These are phyloP conservation scores for Kwoniella shivajii DNA, from an alignment of 1,284 basidiomycete genomes.

Conservation along the genomic window DNA sequence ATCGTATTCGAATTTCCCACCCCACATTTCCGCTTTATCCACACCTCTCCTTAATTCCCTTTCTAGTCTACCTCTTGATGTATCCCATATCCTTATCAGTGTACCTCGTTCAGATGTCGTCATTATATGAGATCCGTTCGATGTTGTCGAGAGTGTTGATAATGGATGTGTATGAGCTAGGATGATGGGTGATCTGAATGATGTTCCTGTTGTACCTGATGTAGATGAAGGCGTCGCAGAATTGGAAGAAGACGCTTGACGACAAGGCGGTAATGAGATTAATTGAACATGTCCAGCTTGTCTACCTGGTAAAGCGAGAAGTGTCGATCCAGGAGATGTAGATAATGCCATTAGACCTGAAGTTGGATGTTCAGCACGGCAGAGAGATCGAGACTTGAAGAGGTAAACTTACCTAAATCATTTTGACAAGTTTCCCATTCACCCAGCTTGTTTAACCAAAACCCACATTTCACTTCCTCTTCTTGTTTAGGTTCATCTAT, in stretches of 20 bases:
- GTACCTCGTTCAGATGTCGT: slow-evolving; percentile 86
- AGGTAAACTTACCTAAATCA: slow-evolving; percentile 65
- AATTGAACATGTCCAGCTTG: slow-evolving; percentile 90
- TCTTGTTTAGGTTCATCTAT: slow-evolving; percentile 7
- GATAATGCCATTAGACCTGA: slow-evolving; percentile 81
- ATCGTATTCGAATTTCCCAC: slow-evolving; percentile 59
- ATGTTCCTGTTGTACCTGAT: slow-evolving; percentile 10
- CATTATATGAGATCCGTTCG: slow-evolving; percentile 76
- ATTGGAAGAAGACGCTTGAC: slow-evolving; percentile 54
- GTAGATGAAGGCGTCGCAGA: slow-evolving; percentile 4
- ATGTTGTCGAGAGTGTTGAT: slow-evolving; percentile 73
- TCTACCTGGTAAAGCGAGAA: slow-evolving; percentile 83
- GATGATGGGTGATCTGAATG: slow-evolving; percentile 66
- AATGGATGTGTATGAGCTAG: slow-evolving; percentile 80
- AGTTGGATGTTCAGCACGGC: not conserved
- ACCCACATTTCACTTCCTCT: slow-evolving; percentile 24
- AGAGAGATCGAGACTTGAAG: not conserved
- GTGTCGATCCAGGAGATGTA: slow-evolving; percentile 71
- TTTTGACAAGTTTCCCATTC: slow-evolving; percentile 93
- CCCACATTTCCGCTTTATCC: slow-evolving; percentile 90
- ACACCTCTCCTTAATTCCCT: slow-evolving; percentile 83
- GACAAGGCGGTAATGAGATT: slow-evolving; percentile 78
- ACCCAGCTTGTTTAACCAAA: slow-evolving; percentile 62
- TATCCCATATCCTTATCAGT: slow-evolving; percentile 85
- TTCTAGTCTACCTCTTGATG: slow-evolving; percentile 70